phyloP scores from a whole-genome alignment of 805 yeast species.

The Ogataea haglerorum region DNA sequence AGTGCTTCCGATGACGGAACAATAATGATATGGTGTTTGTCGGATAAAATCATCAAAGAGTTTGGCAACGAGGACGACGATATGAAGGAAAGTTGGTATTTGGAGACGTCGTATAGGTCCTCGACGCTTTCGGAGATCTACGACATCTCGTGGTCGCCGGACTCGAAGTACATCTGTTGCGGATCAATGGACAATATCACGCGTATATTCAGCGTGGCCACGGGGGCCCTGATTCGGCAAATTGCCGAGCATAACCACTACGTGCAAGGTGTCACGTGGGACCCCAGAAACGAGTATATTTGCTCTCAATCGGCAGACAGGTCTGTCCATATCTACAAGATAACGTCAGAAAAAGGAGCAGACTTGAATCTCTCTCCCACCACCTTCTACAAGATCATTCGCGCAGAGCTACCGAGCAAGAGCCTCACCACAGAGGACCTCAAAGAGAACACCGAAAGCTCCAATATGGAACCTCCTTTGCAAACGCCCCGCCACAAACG shows the following conservation, averaged over 20 bases:
- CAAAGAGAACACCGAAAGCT: constrained; percentile 12
- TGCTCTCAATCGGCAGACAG: constrained; percentile 92
- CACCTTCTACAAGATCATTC: constrained; percentile 45
- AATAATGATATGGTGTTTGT: constrained; percentile 71
- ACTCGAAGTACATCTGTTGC: constrained; percentile 67
- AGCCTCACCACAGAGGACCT: constrained; percentile 24
- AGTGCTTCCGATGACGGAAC: constrained; percentile 96
- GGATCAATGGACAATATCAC: constrained; percentile 90
- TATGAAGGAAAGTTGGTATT: constrained; percentile 69
- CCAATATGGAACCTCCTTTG: constrained; percentile 31
- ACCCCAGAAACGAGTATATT: constrained; percentile 71
- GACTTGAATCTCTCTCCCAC: constrained; percentile 38
- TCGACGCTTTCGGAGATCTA: constrained; percentile 66
- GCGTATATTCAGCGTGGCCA: constrained; percentile 57
- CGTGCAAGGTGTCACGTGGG: constrained; percentile 97
- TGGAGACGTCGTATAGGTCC: constrained; percentile 54
- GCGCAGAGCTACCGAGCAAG: constrained; percentile 52
- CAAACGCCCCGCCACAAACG: constrained; percentile 37
- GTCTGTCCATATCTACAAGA: constrained; percentile 65
- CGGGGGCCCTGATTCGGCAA: constrained; percentile 56
- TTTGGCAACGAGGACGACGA: constrained; percentile 61
- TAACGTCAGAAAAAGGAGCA: constrained; percentile 28
- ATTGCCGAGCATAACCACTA: constrained; percentile 78
- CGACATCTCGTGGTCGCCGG: constrained; percentile 93
- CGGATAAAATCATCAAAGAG: constrained; percentile 52